Evolutionary conservation across 345 rosid genomes (phyloP), one percentile per base, ranked within the genome.

Genomic region (Cardamine chenopodiifolia): DNA sequence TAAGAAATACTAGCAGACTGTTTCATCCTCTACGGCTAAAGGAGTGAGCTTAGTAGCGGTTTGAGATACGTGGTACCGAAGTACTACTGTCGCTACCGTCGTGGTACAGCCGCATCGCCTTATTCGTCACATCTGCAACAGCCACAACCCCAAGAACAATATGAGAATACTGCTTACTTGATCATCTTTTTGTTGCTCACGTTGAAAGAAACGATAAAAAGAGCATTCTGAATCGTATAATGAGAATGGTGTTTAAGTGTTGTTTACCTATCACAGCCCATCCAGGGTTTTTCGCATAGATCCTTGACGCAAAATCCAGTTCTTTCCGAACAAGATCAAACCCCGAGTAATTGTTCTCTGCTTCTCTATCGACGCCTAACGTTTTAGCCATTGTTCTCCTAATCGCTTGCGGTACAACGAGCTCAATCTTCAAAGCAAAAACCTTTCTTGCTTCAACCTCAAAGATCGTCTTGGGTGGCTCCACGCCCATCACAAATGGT

Each of bases 181-280:
- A 20, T 20, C 15, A 25, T 35, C 32, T 5, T 23, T 5, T 42
- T 42, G 12, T 35, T 19, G 17, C 11, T 39, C 13, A 7, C 66
- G 39, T 37, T 8, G 9, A 35, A 59, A 6, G 40, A 5, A 31
- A 45, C 31, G n/a, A 13, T 3, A 34, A n/a, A 1, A 59, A 31
- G 1, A 52, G 7, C 25, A 20, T 20, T 47, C 48, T 64, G 66
- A 71, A n/a, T 59, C 42, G 5, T 11, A 37, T 11, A 35, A 37
- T 17, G 9, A 61, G 49, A 45, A 13, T 15, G 12, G 7, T 60
- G 63, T 50, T n/a, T 0, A 62, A 39, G 44, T 23, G 26, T 68
- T 39, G 62, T 47, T 80, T 74, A 90, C 98, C 97, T 66, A 88
- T 90, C 13, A 86, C 93, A 2, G 97, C 88, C 95, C 97, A 94